These are phyloP conservation scores for Chaetomium fimeti DNA, from an alignment of 495 filamentous ascomycete genomes.

Conservation along the genomic window DNA sequence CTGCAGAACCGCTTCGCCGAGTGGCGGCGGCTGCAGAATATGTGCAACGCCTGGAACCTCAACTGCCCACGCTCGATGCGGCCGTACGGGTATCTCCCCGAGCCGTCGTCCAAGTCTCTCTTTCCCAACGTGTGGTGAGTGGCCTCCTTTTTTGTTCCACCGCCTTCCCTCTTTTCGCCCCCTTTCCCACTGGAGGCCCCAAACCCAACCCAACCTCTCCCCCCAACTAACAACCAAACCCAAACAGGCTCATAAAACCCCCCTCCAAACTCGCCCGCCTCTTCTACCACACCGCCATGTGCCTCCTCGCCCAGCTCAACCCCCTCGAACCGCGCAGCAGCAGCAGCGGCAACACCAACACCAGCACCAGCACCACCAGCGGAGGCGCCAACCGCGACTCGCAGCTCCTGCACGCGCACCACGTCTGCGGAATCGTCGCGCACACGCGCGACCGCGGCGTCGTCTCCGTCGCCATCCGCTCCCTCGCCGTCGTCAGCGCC, in stretches of 20 bases:
- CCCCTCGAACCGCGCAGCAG: slow-evolving; percentile 48
- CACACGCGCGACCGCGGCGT: slow-evolving; percentile 77
- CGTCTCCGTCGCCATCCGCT: slow-evolving; percentile 71
- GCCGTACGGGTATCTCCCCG: slow-evolving; percentile 73
- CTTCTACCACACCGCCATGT: slow-evolving; percentile 87
- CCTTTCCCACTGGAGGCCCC: neutral
- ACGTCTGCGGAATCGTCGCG: slow-evolving; percentile 84
- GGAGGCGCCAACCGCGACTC: slow-evolving; percentile 69
- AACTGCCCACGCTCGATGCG: slow-evolving; percentile 81
- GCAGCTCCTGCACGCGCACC: slow-evolving; percentile 68
- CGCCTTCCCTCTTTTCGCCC: neutral
- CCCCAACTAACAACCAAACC: neutral
- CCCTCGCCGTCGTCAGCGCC: slow-evolving; percentile 75
- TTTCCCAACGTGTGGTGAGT: slow-evolving; percentile 88
- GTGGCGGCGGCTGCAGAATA: slow-evolving; percentile 69
- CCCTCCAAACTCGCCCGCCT: slow-evolving; percentile 76
- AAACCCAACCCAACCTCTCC: slow-evolving; percentile 14
- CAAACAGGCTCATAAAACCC: slow-evolving; percentile 71
- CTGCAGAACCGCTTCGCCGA: slow-evolving; percentile 66
- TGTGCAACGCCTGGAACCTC: slow-evolving; percentile 80
- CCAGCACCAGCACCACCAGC: slow-evolving; percentile 24
- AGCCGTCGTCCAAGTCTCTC: slow-evolving; percentile 62
- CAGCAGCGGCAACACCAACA: neutral
- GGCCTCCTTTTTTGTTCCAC: neutral
- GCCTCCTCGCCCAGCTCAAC: slow-evolving; percentile 76